phyloP scores from a whole-genome alignment of 2,329 filamentous ascomycete genomes.

The Pseudocercospora pini-densiflorae region DNA sequence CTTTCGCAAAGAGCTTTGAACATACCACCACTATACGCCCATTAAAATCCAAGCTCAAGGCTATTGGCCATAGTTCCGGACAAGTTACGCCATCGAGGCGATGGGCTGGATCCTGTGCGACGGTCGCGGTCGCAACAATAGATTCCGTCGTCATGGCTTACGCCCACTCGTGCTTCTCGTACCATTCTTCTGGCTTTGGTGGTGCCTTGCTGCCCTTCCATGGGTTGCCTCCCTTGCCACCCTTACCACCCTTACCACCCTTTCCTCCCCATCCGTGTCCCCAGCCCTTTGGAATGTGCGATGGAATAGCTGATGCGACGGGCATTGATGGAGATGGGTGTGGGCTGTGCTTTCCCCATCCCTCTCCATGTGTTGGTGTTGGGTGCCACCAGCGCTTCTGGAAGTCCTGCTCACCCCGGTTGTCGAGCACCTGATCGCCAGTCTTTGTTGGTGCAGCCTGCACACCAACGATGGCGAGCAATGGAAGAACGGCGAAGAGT shows the following conservation, averaged over 20 bases:
- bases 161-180: slow-evolving; percentile 4
- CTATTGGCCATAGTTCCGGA: neutral
- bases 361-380: neutral
- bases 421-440: neutral
- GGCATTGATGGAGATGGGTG: neutral
- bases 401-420: neutral
- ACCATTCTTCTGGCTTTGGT: neutral
- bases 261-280: slow-evolving; percentile 1
- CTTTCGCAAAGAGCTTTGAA: neutral
- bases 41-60: neutral
- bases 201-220: neutral
- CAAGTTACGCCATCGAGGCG: neutral
- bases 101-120: neutral
- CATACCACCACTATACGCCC: neutral
- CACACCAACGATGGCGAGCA: neutral
- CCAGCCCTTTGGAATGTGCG: neutral
- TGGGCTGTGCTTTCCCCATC: neutral
- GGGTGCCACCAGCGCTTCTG: neutral
- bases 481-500: slow-evolving; percentile 1
- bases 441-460: neutral
- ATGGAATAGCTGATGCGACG: neutral
- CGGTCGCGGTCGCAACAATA: neutral
- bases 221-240: neutral
- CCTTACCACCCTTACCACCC: neutral
- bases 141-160: neutral